phyloP scores from a whole-genome alignment of 331 rosid species.

The Rhamnella rubrinervis region DNA sequence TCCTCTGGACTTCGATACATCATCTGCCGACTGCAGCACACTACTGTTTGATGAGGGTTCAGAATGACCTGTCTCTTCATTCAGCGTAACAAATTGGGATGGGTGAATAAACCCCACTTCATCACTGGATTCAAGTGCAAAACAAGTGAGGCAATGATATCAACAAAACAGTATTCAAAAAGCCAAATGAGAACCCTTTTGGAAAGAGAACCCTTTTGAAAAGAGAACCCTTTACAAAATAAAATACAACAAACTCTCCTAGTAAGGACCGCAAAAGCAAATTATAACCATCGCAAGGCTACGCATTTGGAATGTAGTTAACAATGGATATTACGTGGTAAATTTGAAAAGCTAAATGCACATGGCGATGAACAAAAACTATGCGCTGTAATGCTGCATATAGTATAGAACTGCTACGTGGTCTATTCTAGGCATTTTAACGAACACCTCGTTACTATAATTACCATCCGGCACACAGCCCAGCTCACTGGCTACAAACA shows the following conservation, averaged over 20 bases:
- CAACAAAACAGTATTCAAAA: background rate
- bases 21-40: conserved; percentile 25
- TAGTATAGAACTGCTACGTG: too few relatives aligned
- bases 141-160: conserved; percentile 10
- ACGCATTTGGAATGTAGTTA: background rate
- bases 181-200: background rate
- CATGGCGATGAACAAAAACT: too few relatives aligned
- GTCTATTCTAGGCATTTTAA: conserved; percentile 3
- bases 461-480: too few relatives aligned
- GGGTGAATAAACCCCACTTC: conserved; percentile 90
- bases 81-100: conserved; percentile 58
- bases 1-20: conserved; percentile 23
- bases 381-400: too few relatives aligned
- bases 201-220: background rate
- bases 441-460: background rate
- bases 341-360: background rate
- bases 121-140: conserved; percentile 50
- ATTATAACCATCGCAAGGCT: too few relatives aligned
- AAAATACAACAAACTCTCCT: background rate
- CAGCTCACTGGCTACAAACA: background rate
- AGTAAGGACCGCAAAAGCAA: background rate
- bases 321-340: background rate
- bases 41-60: conserved; percentile 23
- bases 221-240: background rate
- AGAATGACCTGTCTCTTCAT: conserved; percentile 40